These are phyloP conservation scores for Herpetomonas muscarum DNA, from an alignment of 208 protist species.

Conservation along the genomic window DNA sequence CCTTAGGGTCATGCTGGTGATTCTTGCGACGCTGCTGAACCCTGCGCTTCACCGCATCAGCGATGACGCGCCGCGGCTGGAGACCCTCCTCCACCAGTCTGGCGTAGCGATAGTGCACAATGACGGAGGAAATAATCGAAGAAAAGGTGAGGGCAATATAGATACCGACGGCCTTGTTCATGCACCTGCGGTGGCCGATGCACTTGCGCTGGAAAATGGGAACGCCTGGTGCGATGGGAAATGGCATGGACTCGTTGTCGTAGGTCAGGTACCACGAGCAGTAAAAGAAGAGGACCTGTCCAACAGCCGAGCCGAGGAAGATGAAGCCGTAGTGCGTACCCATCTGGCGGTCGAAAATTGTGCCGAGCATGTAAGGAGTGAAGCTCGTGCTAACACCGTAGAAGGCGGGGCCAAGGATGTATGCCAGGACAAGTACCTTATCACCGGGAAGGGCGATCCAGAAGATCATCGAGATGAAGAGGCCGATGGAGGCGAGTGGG, in stretches of 20 bases:
- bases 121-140: constrained; percentile 13
- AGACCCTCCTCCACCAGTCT: constrained; percentile 20
- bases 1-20: background rate
- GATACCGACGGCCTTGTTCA: constrained; percentile 39
- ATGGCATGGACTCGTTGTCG: constrained; percentile 16
- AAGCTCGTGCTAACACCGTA: constrained; percentile 47
- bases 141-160: constrained; percentile 24
- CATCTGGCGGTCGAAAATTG: constrained; percentile 48
- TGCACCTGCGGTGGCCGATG: constrained; percentile 29
- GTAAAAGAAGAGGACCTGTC: constrained; percentile 40
- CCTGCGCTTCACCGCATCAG: constrained; percentile 9
- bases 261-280: constrained; percentile 35
- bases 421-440: constrained; percentile 26
- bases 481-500: constrained; percentile 23
- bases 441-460: constrained; percentile 41
- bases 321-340: constrained; percentile 65
- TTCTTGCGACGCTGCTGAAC: background rate
- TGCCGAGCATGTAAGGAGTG: constrained; percentile 46
- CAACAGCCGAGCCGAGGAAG: constrained; percentile 30
- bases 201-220: too few relatives aligned
- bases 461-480: constrained; percentile 32
- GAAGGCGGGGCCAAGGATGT: constrained; percentile 28
- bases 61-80: constrained; percentile 20
- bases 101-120: constrained; percentile 22
- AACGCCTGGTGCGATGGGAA: constrained; percentile 11